Percentiles rank a stretch among this genome's conserved stretches.
phyloP scores from a whole-genome alignment of 192 early-diverging fungal genomes.

The Entomortierella chlamydospora region DNA sequence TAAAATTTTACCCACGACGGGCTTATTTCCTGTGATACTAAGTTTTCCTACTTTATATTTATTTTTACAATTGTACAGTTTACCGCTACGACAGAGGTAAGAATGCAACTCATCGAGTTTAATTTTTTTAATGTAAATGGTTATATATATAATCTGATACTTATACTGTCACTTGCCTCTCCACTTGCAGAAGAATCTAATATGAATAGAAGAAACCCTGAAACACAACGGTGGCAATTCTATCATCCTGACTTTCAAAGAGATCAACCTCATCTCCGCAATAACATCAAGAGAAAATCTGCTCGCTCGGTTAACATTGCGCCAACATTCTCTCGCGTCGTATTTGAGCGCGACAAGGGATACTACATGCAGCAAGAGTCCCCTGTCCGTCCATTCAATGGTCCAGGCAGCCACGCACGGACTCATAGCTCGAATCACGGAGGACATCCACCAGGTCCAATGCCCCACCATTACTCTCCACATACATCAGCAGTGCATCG shows the following conservation, averaged over 20 bases:
- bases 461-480: conserved; percentile 11
- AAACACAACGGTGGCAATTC: conserved; percentile 89
- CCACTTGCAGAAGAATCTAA: conserved; percentile 55
- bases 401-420: conserved; percentile 11
- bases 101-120: neutral
- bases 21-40: too few species aligned
- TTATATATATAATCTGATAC: too few species aligned
- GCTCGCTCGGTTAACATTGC: conserved; percentile 45
- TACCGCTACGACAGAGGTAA: conserved; percentile 47
- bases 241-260: conserved; percentile 86
- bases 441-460: conserved; percentile 10
- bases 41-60: neutral
- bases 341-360: conserved; percentile 51
- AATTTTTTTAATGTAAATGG: too few species aligned
- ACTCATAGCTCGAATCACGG: conserved; percentile 28
- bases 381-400: conserved; percentile 13
- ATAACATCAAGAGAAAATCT: conserved; percentile 77
- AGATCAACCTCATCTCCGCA: conserved; percentile 73
- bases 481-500: conserved; percentile 14
- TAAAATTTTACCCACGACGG: too few species aligned
- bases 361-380: conserved; percentile 43
- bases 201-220: conserved; percentile 56
- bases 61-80: conserved; percentile 27
- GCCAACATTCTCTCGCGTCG: conserved; percentile 38
- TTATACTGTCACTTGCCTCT: too few species aligned